Base-by-base conservation (phyloP, 768 basidiomycete genomes). In the Rubroboletus pulcherrimus region DNA sequence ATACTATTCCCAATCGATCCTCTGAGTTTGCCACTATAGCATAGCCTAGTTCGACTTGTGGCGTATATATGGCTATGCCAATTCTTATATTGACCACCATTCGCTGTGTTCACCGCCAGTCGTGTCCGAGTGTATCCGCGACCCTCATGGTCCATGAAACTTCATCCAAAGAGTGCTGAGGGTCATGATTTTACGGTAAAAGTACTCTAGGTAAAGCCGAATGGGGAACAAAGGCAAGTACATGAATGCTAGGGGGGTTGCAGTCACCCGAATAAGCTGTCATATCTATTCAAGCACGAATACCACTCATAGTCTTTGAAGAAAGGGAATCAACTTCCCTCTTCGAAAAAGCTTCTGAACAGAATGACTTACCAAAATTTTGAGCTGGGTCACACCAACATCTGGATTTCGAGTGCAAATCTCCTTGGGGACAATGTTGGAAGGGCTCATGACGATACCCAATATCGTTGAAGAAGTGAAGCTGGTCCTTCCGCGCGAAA, bases 1-100 rank as follows among this genome's bases (percentile, higher is more conserved):
- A 78, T 95, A 94, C 68, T 93, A 93, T 70, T 93, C 91, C 26
- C 92, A 95, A 70, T 93, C 89, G 50, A 93, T 93, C 77, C 66
- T 93, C 58, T 83, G 75, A 82, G 45, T 50, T 51, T 52, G 46
- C 39, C 8, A 21, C 46, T 24, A 51, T 48, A 21, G 26, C 21
- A 54, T 48, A 49, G 29, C 43, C 41, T 49, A 55, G 45, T 44
- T 31, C 26, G 15, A 49, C 31, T 21, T 42, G 21, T 49, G 40
- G 53, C 42, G 19, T 43, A 41, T 43, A 41, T 31, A 41, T 49
- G 33, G 48, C 46, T 46, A 17, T 49, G 38, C 29, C 42, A 48
- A 51, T 41, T 24, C 24, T 33, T 33, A 29, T 40, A 39, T 54
- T 33, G 34, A 29, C 35, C 19, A 43, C 17, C 38, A n/a, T 44